phyloP scores from a whole-genome alignment of 139 green algal genomes.

The Ulvella scutata region DNA sequence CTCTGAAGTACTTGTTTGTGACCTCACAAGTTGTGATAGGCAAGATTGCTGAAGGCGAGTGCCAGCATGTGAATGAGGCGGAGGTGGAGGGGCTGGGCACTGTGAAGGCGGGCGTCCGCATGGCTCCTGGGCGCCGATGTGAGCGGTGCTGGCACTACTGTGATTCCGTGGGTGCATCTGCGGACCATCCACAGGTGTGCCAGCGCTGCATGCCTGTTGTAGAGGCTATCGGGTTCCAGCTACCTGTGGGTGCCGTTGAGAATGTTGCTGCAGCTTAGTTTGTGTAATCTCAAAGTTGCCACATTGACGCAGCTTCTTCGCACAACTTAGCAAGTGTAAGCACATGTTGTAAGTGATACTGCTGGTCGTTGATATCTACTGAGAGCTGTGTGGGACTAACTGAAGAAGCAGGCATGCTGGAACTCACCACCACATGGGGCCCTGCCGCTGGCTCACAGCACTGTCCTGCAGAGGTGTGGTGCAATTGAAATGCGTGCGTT shows the following conservation, averaged over 20 bases:
- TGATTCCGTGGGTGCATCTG: conserved; percentile 19
- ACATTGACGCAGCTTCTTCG: too few species aligned
- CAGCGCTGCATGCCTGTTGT: conserved; percentile 79
- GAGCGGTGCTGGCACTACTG: conserved; percentile 94
- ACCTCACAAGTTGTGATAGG: conserved; percentile 33
- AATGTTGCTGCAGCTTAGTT: not conserved
- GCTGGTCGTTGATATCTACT: too few species aligned
- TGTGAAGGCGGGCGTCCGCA: conserved; percentile 60
- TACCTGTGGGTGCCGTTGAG: conserved; percentile 8
- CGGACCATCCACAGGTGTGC: conserved; percentile 65
- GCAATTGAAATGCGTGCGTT: too few species aligned
- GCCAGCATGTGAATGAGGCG: not conserved
- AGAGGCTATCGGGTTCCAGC: conserved; percentile 29
- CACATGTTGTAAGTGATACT: too few species aligned
- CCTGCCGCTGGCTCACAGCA: too few species aligned
- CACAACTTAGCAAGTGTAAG: too few species aligned
- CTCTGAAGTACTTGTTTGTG: conserved; percentile 70
- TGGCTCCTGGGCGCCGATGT: conserved; percentile 75
- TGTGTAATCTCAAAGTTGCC: too few species aligned
- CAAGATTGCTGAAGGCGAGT: conserved; percentile 4
- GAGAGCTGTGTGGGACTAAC: too few species aligned
- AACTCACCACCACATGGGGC: too few species aligned
- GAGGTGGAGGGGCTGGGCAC: conserved; percentile 19
- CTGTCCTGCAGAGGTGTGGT: too few species aligned
- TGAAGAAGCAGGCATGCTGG: too few species aligned